Evolutionary conservation across 2,329 filamentous ascomycete genomes (phyloP), one percentile per base, ranked within the genome.

Genomic region (Hirsutella rhossiliensis): DNA sequence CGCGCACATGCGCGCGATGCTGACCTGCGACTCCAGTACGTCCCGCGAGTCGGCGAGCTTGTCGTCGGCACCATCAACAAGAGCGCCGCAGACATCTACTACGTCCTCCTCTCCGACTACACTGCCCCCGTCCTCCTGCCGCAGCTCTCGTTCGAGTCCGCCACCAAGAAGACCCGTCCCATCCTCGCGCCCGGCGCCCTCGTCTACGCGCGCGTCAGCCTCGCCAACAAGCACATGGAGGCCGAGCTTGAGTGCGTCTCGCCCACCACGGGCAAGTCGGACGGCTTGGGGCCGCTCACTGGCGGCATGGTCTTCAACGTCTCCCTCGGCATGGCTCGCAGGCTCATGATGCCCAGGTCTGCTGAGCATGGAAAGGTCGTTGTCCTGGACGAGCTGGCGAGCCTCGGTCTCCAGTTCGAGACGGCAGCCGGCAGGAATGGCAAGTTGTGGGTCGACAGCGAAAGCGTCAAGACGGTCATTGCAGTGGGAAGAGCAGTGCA

Each of bases 361-460:
- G 70, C 69, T 13, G 72, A 77, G 42, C 71, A 76, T 43, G 83
- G 81, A 15, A 76, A 76, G 19, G 63, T 95, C 8, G 75, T 80
- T 4, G 73, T 96, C 23, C 63, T 97, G 45, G 86, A 94, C 50
- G 84, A 87, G 57, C 66, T 97, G 13, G 89, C 82, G 3, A 62
- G 59, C 3, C 80, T 81, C 46, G 90, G 87, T 43, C 64, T 95
- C 13, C 80, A 84, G 18, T 98, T 97, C 61, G 92, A 98, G 69
- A 85, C 94, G 47, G 90, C 90, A 0, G 85, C 95, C 9, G 92
- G 92, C 17, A 78, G 87, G 56, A 98, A 98, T 62, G 92, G 92
- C 36, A 82, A 79, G 61, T 76, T 97, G 19, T 97, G 92, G 88
- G 84, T 97, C 13, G 82, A 90, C 57, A 88, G 84, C 52, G 84